Base-by-base conservation (phyloP, 2,329 filamentous ascomycete species). In the Thelonectria blattea region DNA sequence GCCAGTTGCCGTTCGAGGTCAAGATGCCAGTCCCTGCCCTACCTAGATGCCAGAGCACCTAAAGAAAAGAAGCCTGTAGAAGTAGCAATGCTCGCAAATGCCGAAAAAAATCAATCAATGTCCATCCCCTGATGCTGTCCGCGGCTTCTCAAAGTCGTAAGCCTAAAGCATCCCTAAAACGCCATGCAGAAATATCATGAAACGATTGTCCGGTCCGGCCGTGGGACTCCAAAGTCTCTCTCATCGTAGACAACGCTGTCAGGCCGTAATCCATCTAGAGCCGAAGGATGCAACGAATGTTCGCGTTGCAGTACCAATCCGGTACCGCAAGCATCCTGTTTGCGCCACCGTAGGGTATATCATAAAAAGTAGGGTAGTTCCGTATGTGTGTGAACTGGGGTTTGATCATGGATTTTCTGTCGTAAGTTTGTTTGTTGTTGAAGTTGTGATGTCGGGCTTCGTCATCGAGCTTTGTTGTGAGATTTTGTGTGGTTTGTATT, bases 51-150 rank as follows among this genome's bases (percentile, higher is more conserved):
- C 54, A 20, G 57, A 59, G 60, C 41, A 37, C 15, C 34, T 42
- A 51, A 47, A 49, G 56, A 37, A 64, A 68, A 62, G 53, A 60
- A 52, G 56, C 56, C 45, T 62, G 57, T 34, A 58, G 54, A 53
- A 49, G 52, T 57, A 54, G 41, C 48, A 54, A 63, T 58, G 54
- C 58, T 60, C 56, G 60, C 24, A 60, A 56, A 54, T 52, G 56
- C 62, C 54, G 22, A 24, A 24, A 46, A 52, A 56, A 57, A 59
- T 47, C 45, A 47, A 47, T 8, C 2, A 54, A 37, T 15, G 15
- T 37, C 39, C 64, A 63, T 47, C 56, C 65, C 63, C 45, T 47
- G 58, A 66, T 69, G 63, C 66, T 63, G 52, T 60, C 68, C 58
- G 54, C 52, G 54, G 47, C 62, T 65, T 67, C 52, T 57, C 48